Evolutionary conservation across 306 rosid species (phyloP), one percentile per base, ranked within the genome.

Genomic region (Rosa lucieae): DNA sequence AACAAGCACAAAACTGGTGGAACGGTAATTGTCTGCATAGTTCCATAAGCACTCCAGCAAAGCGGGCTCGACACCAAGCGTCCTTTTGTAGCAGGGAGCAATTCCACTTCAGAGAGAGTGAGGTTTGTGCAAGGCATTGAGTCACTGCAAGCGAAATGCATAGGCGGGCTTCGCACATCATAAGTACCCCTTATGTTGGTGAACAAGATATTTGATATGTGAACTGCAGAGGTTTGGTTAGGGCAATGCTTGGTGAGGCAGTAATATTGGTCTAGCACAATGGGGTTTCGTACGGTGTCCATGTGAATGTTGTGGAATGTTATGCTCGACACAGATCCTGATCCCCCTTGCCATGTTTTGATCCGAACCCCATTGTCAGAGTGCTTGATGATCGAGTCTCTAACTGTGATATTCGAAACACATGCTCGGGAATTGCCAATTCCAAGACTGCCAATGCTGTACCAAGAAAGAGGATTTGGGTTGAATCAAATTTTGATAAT

Each of bases 321-420:
- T 29, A 91, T 84, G 67, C 89, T 71, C 76, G 87, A 84, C 70
- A 91, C 93, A 2, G 92, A 83, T 77, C 98, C 93, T 63, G 85
- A 91, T 72, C 97, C 93, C 3, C 93, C 97, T 79, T 93, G 94
- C 94, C 94, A 89, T 80, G 94, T 89, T 87, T 93, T 89, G 72
- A 93, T 88, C 70, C 93, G 83, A 13, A 91, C 93, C 15, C 97
- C 97, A 12, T 93, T 88, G 37, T 87, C 90, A 6, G 97, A 84
- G 68, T 75, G 13, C 62, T 85, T 89, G 58, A 93, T 91, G 35
- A 78, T 78, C 0, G 97, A 89, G 63, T 91, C 98, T 37, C 86
- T 82, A 14, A 87, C 92, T 1, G 94, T 87, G 62, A 93, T 85
- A 81, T 93, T 87, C 42, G 89, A 78, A 15, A 89, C 94, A 32